These are phyloP conservation scores for Phaseolus lunatus DNA, from an alignment of 306 rosid genomes.

Conservation along the genomic window DNA sequence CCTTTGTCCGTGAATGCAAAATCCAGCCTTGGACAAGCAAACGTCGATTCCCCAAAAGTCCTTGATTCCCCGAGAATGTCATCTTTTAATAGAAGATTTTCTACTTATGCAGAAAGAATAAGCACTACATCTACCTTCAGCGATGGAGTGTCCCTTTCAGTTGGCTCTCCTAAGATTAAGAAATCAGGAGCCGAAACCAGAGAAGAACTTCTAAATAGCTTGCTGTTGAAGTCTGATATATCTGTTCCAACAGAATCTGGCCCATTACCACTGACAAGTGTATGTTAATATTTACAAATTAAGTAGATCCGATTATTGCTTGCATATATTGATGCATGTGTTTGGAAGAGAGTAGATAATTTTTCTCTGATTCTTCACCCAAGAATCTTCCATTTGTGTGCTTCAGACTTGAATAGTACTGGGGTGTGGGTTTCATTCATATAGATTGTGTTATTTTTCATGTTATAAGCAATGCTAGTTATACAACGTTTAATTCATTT, in stretches of 20 bases:
- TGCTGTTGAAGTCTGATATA: slow-evolving; percentile 70
- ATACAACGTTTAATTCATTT: not conserved
- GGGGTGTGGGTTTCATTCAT: slow-evolving; percentile 27
- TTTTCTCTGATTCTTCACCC: slow-evolving; percentile 14
- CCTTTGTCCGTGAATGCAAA: slow-evolving; percentile 69
- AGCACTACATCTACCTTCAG: slow-evolving; percentile 75
- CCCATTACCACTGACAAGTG: slow-evolving; percentile 63
- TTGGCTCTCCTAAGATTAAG: slow-evolving; percentile 89
- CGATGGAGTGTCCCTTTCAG: slow-evolving; percentile 69
- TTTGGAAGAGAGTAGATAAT: slow-evolving; percentile 23
- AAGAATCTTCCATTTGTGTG: slow-evolving; percentile 24
- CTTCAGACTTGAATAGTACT: slow-evolving; percentile 9
- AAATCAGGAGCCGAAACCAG: slow-evolving; percentile 89
- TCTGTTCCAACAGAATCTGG: slow-evolving; percentile 62
- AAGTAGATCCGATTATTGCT: slow-evolving; percentile 35
- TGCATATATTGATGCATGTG: slow-evolving; percentile 22
- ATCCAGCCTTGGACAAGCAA: slow-evolving; percentile 68
- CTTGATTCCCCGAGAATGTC: slow-evolving; percentile 65
- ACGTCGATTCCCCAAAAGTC: slow-evolving; percentile 62
- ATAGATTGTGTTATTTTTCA: slow-evolving; percentile 13
- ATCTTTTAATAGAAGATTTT: slow-evolving; percentile 73
- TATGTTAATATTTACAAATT: slow-evolving; percentile 53
- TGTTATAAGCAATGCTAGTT: slow-evolving; percentile 19
- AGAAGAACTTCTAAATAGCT: slow-evolving; percentile 80
- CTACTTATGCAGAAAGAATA: slow-evolving; percentile 94